These are phyloP conservation scores for Yamadazyma buinensis DNA, from an alignment of 1,139 yeast species.

Conservation along the genomic window DNA sequence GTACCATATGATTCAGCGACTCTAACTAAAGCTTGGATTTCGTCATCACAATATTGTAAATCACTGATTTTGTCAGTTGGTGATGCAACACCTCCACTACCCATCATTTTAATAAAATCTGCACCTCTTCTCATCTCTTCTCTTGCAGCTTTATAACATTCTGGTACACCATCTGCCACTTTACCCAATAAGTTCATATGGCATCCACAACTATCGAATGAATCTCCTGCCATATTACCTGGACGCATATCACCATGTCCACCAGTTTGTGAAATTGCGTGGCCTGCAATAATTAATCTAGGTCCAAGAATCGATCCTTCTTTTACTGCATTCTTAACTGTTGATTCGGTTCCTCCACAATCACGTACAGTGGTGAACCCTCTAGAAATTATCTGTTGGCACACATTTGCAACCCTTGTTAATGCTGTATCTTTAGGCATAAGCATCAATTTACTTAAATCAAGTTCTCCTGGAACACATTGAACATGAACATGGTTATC, in stretches of 20 bases:
- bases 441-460: slow-evolving; percentile 12
- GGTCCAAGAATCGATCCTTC: slow-evolving; percentile 21
- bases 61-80: slow-evolving; percentile 13
- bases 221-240: slow-evolving; percentile 14
- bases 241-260: slow-evolving; percentile 21
- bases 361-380: slow-evolving; percentile 21
- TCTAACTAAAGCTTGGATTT: slow-evolving; percentile 18
- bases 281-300: slow-evolving; percentile 17
- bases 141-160: slow-evolving; percentile 17
- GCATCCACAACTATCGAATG: slow-evolving; percentile 18
- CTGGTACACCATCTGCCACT: slow-evolving; percentile 20
- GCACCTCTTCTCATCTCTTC: slow-evolving; percentile 20
- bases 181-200: slow-evolving; percentile 15
- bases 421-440: slow-evolving; percentile 15
- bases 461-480: slow-evolving; percentile 19
- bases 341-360: slow-evolving; percentile 19
- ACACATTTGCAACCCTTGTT: slow-evolving; percentile 14
- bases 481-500: slow-evolving; percentile 20
- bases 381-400: slow-evolving; percentile 15
- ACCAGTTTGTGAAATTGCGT: slow-evolving; percentile 21
- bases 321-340: slow-evolving; percentile 15
- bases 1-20: slow-evolving; percentile 19
- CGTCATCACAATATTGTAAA: slow-evolving; percentile 19
- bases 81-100: slow-evolving; percentile 14
- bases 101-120: slow-evolving; percentile 15